Evolutionary conservation across 2,329 filamentous ascomycete genomes (phyloP), one percentile per base, ranked within the genome.

Genomic region (Colletotrichum sp.): DNA sequence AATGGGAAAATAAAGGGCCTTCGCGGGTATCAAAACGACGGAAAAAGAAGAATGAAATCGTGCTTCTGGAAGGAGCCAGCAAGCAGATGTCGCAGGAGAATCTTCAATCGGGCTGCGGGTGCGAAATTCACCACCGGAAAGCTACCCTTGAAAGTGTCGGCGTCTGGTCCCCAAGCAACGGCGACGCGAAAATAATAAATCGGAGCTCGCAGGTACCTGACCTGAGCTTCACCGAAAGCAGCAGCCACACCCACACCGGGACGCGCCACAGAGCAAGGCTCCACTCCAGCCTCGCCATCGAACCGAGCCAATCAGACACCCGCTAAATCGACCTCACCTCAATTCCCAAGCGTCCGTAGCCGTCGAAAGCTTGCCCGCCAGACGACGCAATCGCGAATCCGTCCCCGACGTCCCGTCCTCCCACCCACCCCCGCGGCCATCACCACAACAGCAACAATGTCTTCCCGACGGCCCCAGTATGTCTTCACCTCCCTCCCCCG

Each of bases 381-480:
- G 57, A 57, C 24, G 62, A 21, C 75, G 26, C 59, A 62, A 65
- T 75, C 78, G 78, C 78, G 79, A 80, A 59, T 78, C 78, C 78
- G 80, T 75, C 80, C 80, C 79, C 78, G 39, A 75, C 36, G 34
- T 60, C 70, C 66, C 70, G 39, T 65, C 59, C 72, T 64, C 70
- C 69, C 62, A 70, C 44, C 73, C 63, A 55, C 32, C 67, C 39
- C 62, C 69, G 52, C 16, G 24, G 49, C 70, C 70, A 73, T 76
- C 70, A 73, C 59, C 70, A 69, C 70, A 65, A 65, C 76, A 81
- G 78, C 78, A 78, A 86, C 72, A 77, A 88, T 88, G 86, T 81
- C 86, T 79, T 81, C 83, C 78, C 85, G 86, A 85, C 82, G 85
- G 81, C 76, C 86, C 77, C 82, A 86, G 86, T 88, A 85, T 71